Base-by-base conservation (phyloP, 2,329 filamentous ascomycete genomes). In the Colletotrichum sublineola region DNA sequence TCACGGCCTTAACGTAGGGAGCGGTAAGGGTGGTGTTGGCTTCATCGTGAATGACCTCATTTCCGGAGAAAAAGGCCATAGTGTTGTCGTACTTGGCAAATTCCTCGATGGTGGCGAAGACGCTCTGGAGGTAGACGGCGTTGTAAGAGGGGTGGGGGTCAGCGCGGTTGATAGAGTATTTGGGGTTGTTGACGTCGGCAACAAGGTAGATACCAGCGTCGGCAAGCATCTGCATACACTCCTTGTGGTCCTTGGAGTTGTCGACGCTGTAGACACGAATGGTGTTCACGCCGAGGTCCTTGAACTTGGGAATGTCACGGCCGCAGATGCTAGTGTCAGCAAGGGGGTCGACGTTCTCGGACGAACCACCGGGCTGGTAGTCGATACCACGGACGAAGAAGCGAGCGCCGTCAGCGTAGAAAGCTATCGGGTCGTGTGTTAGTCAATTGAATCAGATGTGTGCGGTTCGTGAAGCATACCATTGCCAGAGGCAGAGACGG, bases 211-310 rank as follows among this genome's bases (percentile, higher is more conserved):
- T 97, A 78, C 94, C 94, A 74, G 94, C 95, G 78, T 93, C 93
- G 64, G 90, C 91, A 73, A 97, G 88, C 57, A 89, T 87, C 73
- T 87, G 85, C 95, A 98, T 98, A 87, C 95, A 98, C 74, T 90
- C 88, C 78, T 95, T 91, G 84, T 98, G 95, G 65, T 71, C 66
- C 77, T 87, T 85, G 63, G 91, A 91, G 88, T 97, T 97, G 86
- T 98, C 95, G 76, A 97, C 91, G 20, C 93, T 94, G 88, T 97
- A 98, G 74, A 97, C 93, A 82, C 95, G 95, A 80, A 98, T 87
- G 36, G 94, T 95, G 87, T 98, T 98, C 84, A 97, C 86, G 61
- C 95, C 94, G 63, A 98, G 87, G 76, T 94, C 89, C 86, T 94
- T 89, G 90, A 97, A 97, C 80, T 94, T 87, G 63, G 85, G 83